Evolutionary conservation across 2,329 filamentous ascomycete genomes (phyloP).

Genomic region (Pyrenophora teres): DNA sequence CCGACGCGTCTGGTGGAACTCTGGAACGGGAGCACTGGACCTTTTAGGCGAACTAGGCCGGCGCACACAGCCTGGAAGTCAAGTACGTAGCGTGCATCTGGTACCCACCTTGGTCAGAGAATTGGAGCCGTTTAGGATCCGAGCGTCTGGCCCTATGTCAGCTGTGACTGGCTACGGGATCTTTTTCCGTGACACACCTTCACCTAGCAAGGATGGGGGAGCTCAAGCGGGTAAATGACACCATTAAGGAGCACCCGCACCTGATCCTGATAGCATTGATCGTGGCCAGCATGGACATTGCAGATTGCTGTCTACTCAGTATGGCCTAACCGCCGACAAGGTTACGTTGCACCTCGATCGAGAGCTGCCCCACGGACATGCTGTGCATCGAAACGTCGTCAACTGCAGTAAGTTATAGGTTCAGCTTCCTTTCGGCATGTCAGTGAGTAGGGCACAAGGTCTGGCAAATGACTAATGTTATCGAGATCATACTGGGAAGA

Average conservation of each 20-base stretch:
- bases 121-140: not conserved
- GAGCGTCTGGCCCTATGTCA: not conserved
- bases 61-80: no score
- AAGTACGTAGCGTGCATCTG: not conserved
- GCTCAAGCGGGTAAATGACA: constrained; percentile 7
- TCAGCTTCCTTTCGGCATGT: constrained; percentile 5
- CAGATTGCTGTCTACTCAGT: not conserved
- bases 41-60: not conserved
- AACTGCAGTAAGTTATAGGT: constrained; percentile 5
- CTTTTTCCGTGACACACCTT: constrained; percentile 6
- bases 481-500: constrained; percentile 3
- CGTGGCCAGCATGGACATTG: not conserved
- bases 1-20: not conserved
- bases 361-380: constrained; percentile 1
- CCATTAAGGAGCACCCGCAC: constrained; percentile 1
- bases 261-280: constrained; percentile 1
- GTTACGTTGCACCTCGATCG: constrained; percentile 2
- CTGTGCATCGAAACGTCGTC: constrained; percentile 7
- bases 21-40: not conserved
- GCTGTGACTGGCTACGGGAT: constrained; percentile 12
- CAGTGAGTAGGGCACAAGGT: constrained; percentile 3
- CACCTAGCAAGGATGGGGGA: constrained; percentile 6
- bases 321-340: constrained; percentile 1
- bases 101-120: not conserved
- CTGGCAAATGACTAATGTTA: constrained; percentile 10